Evolutionary conservation across 2,329 filamentous ascomycete genomes (phyloP).

Genomic region (Epichloe scottii): DNA sequence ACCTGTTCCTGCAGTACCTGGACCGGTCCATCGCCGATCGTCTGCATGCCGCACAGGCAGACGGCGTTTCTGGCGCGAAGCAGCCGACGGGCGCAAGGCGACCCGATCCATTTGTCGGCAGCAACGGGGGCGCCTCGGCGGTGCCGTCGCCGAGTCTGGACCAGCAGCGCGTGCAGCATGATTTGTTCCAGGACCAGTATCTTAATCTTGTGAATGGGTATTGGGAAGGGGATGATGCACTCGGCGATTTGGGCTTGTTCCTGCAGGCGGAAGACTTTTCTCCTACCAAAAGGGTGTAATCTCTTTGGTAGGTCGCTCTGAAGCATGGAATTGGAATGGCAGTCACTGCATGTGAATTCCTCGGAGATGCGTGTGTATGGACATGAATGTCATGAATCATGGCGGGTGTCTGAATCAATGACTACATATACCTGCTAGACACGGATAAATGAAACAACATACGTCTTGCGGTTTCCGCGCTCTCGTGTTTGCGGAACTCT

Average conservation of each 20-base stretch:
- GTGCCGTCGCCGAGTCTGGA: slow-evolving; percentile 4
- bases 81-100: background rate
- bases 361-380: background rate
- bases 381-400: background rate
- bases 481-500: background rate
- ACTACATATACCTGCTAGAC: background rate
- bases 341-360: too few relatives aligned
- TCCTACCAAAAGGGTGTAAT: slow-evolving; percentile 17
- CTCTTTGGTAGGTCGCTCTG: slow-evolving; percentile 18
- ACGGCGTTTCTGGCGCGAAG: slow-evolving; percentile 3
- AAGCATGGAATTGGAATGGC: background rate
- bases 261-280: slow-evolving; percentile 19
- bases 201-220: slow-evolving; percentile 22
- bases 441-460: background rate
- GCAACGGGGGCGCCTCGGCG: background rate
- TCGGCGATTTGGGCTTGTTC: slow-evolving; percentile 22
- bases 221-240: slow-evolving; percentile 23
- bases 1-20: slow-evolving; percentile 25
- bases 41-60: slow-evolving; percentile 14
- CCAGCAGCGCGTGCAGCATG: slow-evolving; percentile 12
- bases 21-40: slow-evolving; percentile 25
- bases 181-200: slow-evolving; percentile 23
- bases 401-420: background rate
- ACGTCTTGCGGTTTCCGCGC: too few relatives aligned
- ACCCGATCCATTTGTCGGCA: slow-evolving; percentile 3